Conservation (phyloP, 345 rosid genomes). For the Populus davidiana region DNA sequence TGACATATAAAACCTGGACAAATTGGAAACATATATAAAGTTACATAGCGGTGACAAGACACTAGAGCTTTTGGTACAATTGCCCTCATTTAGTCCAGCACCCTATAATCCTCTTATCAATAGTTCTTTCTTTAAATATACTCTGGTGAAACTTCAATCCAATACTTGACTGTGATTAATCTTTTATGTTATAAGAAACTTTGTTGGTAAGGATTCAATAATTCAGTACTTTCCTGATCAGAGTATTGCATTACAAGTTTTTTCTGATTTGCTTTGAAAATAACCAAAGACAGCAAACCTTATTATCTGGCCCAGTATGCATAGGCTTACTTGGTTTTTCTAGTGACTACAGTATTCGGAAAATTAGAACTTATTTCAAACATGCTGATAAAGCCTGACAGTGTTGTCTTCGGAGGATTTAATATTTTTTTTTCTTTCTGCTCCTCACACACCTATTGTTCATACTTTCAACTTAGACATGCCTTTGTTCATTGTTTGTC, state of each 20-base stretch:
- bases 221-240: background rate
- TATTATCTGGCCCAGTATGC: background rate
- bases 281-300: background rate
- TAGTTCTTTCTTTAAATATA: background rate
- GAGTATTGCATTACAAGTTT: background rate
- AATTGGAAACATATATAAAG: background rate
- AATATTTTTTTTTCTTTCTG: background rate
- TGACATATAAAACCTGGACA: conserved; percentile 5
- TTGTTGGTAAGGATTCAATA: background rate
- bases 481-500: background rate
- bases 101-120: background rate
- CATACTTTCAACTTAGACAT: background rate
- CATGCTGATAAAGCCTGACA: background rate
- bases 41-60: background rate
- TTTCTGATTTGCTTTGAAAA: background rate
- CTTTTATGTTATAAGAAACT: background rate
- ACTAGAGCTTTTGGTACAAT: background rate
- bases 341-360: background rate
- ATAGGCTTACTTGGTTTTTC: background rate
- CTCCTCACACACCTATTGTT: background rate
- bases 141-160: background rate
- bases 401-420: background rate
- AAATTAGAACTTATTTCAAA: background rate
- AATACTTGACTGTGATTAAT: background rate
- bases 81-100: background rate